phyloP scores from a whole-genome alignment of 805 yeast genomes.

The Zygotorulaspora florentina region DNA sequence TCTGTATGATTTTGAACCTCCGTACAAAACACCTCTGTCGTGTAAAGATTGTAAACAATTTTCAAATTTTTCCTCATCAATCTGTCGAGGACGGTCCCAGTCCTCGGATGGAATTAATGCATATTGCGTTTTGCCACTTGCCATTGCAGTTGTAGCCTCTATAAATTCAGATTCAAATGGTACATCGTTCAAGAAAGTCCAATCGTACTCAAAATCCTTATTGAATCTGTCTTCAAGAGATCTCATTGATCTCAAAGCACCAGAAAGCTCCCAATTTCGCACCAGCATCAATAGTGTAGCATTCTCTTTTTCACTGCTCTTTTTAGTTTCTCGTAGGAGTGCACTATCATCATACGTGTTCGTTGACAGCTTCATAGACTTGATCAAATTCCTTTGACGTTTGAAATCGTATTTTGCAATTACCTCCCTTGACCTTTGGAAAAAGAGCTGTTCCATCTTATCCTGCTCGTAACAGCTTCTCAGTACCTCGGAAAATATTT shows the following conservation, averaged over 20 bases:
- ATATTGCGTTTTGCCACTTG: conserved; percentile 60
- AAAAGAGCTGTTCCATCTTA: conserved; percentile 7
- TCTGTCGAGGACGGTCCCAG: conserved; percentile 74
- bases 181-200: conserved; percentile 76
- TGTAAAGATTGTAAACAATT: conserved; percentile 43
- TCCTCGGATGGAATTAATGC: conserved; percentile 62
- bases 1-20: conserved; percentile 63
- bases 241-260: conserved; percentile 72
- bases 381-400: conserved; percentile 11
- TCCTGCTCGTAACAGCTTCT: conserved; percentile 2
- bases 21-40: conserved; percentile 54
- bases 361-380: conserved; percentile 25
- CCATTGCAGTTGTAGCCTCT: conserved; percentile 55
- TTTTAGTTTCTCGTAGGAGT: background rate
- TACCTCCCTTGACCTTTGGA: conserved; percentile 15
- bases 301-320: conserved; percentile 37
- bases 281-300: conserved; percentile 88
- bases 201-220: conserved; percentile 59
- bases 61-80: conserved; percentile 55
- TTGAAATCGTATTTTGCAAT: conserved; percentile 16
- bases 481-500: conserved; percentile 3
- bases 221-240: conserved; percentile 74
- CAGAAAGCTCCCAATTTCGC: conserved; percentile 71
- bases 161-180: conserved; percentile 63
- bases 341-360: conserved; percentile 25